Evolutionary conservation across 2,329 filamentous ascomycete genomes (phyloP).

Genomic region (Claviceps paspali): DNA sequence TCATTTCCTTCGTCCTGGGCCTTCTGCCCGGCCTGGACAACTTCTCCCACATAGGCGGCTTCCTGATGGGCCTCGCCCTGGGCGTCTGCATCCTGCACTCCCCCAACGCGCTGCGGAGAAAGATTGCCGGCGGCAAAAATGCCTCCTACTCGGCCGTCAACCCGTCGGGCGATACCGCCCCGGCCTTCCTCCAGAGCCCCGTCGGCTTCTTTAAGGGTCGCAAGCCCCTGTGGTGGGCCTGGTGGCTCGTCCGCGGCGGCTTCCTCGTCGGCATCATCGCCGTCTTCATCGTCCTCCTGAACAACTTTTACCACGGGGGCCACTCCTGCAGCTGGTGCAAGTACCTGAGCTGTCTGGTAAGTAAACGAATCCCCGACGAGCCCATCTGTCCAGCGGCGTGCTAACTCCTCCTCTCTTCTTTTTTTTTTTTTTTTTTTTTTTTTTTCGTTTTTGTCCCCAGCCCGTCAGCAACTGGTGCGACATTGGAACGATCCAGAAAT

Average conservation of each 20-base stretch:
- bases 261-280: constrained; percentile 68
- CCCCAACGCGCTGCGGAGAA: constrained; percentile 61
- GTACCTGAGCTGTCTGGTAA: constrained; percentile 81
- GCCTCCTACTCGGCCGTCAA: constrained; percentile 58
- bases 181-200: constrained; percentile 44
- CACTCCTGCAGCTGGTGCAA: constrained; percentile 84
- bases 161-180: constrained; percentile 31
- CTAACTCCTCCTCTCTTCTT: not conserved
- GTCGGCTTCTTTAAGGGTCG: constrained; percentile 79
- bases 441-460: no score
- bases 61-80: constrained; percentile 77
- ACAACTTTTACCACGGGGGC: constrained; percentile 77
- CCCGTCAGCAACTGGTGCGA: constrained; percentile 56
- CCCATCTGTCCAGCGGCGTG: no score
- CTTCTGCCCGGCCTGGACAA: constrained; percentile 89
- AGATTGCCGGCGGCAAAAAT: constrained; percentile 46
- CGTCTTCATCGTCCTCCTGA: constrained; percentile 71
- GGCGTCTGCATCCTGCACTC: constrained; percentile 82
- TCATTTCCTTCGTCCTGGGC: constrained; percentile 83
- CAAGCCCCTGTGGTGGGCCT: constrained; percentile 91
- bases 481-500: constrained; percentile 22
- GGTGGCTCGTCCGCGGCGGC: constrained; percentile 78
- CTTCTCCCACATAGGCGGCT: constrained; percentile 93
- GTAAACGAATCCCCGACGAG: no score
- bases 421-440: no score